A percentile compares a stretch with the other conserved stretches of the same genome.
These are phyloP conservation scores for Citrus reticulata DNA, from an alignment of 345 rosid genomes.

Conservation along the genomic window DNA sequence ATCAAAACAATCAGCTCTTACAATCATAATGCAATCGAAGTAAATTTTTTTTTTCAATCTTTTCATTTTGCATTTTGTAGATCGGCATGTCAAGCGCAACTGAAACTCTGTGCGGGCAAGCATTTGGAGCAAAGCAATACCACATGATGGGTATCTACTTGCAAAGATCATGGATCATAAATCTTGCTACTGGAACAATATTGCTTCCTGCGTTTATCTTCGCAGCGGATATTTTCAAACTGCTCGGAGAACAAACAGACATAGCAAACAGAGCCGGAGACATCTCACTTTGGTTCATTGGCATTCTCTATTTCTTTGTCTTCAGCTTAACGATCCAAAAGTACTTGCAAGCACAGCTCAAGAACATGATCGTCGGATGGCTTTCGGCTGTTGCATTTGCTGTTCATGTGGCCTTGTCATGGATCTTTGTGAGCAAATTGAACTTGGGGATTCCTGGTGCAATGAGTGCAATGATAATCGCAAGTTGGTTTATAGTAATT, in stretches of 20 bases:
- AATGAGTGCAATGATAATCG: constrained; percentile 28
- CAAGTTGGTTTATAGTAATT: constrained; percentile 19
- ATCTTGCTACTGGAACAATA: background rate
- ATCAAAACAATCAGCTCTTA: too few species aligned
- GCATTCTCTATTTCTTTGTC: constrained; percentile 1
- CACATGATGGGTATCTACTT: constrained; percentile 17
- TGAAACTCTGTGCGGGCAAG: constrained; percentile 17
- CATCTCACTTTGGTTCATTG: constrained; percentile 7
- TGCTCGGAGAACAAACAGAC: background rate
- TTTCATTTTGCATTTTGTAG: background rate
- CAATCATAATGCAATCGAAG: constrained; percentile 15
- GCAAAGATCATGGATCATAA: constrained; percentile 11
- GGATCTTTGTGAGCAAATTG: constrained; percentile 29
- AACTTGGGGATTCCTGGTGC: constrained; percentile 30
- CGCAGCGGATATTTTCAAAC: background rate
- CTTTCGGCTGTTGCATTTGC: constrained; percentile 15
- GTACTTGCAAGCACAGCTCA: constrained; percentile 41
- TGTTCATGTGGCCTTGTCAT: constrained; percentile 29
- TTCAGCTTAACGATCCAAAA: constrained; percentile 19
- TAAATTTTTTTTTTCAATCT: background rate
- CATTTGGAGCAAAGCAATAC: constrained; percentile 16
- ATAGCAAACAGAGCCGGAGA: background rate
- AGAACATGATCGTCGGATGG: constrained; percentile 30
- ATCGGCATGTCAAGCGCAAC: constrained; percentile 18
- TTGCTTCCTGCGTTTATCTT: constrained; percentile 2